Base-by-base conservation (phyloP, 495 filamentous ascomycete genomes). In the Talaromyces ruber region DNA sequence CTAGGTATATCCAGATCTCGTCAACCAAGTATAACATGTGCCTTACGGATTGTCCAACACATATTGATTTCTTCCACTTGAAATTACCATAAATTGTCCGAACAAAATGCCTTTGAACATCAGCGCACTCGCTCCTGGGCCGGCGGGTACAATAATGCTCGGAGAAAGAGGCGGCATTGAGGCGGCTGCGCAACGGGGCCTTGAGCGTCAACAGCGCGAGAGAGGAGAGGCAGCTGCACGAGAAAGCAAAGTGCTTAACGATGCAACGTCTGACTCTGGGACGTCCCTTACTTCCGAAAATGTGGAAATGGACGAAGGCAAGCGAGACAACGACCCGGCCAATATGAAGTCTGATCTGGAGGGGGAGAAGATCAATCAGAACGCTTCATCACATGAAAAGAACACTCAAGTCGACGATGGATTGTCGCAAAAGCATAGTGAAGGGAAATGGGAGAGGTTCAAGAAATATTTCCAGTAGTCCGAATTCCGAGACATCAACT, bases 91-190 rank as follows among this genome's bases (percentile, higher is more conserved):
- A 16, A 47, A 5, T 47, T 47, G n/a, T 3, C 16, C 2, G 21
- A 28, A 47, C 56, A 59, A 21, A 37, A 59, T 59, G 57, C 57
- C 57, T 24, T n/a, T 59, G 21, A 47, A 59, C 37, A 21, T 59
- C 29, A 59, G 57, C 50, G 63, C 63, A 26, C 34, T 64, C 21
- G 53, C 63, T 30, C 63, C 63, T 9, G 63, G 63, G 8, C 63
- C 63, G 1, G 63, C 50, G 16, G 63, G 59, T 28, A 64, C 58
- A 8, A 58, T 51, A 24, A 64, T 64, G 63, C 58, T 64, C 2
- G 59, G 63, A n/a, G 63, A 64, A 39, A 51, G 63, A 37, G 63
- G 63, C 16, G 58, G 58, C 22, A 54, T 60, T 11, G 63, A 62
- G 3, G 59, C 59, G 2, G 63, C 58, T n/a, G 59, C 58, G 6